Evolutionary conservation across 352 stramenopile genomes (phyloP).

Genomic region (Phytophthora parvispora): DNA sequence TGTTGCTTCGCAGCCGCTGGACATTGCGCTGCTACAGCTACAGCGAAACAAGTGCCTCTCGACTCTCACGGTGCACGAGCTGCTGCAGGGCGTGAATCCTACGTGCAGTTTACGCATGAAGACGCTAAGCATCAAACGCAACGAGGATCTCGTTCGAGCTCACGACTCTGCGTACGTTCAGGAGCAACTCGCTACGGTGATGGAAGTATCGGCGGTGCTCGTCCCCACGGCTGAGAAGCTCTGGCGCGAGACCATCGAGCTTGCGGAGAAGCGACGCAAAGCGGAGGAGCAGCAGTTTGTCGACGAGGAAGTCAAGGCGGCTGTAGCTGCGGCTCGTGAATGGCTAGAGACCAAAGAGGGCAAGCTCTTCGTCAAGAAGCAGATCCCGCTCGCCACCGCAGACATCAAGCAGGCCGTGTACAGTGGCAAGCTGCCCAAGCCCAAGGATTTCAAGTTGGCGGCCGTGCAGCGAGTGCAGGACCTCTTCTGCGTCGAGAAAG

Average conservation of each 20-base stretch:
- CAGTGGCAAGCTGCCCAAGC: constrained; percentile 56
- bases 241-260: constrained; percentile 46
- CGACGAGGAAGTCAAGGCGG: constrained; percentile 32
- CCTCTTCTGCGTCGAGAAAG: constrained; percentile 47
- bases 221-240: constrained; percentile 40
- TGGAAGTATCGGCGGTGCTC: constrained; percentile 35
- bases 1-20: constrained; percentile 47
- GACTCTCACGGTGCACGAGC: constrained; percentile 43
- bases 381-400: constrained; percentile 43
- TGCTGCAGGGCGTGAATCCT: constrained; percentile 56
- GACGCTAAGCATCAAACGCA: constrained; percentile 63
- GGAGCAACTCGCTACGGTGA: constrained; percentile 37
- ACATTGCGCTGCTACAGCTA: constrained; percentile 62
- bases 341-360: constrained; percentile 79
- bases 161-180: constrained; percentile 20
- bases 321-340: constrained; percentile 12
- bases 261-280: constrained; percentile 49
- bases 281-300: constrained; percentile 46
- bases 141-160: constrained; percentile 29
- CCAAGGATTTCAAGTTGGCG: constrained; percentile 66
- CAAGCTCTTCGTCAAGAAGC: constrained; percentile 70
- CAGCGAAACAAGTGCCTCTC: constrained; percentile 30
- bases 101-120: constrained; percentile 72
- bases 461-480: constrained; percentile 48
- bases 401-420: constrained; percentile 66